Conservation (phyloP, 2,329 filamentous ascomycete genomes). For the Fusarium sp. region DNA sequence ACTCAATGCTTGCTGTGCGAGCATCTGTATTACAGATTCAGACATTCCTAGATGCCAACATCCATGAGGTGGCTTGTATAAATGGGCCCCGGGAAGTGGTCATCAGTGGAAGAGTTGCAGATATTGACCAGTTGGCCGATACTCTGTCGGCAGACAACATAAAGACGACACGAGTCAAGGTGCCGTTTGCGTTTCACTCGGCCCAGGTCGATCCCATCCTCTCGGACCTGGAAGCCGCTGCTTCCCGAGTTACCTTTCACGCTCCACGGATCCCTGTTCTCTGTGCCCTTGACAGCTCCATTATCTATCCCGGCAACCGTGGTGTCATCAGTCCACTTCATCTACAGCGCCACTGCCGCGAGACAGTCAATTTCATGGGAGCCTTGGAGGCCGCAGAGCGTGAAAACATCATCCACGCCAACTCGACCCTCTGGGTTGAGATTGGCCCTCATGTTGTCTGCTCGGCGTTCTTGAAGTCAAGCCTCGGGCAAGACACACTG, state of each 20-base stretch:
- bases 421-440: conserved; percentile 72
- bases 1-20: conserved; percentile 36
- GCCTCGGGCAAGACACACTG: conserved; percentile 62
- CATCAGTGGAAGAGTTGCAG: conserved; percentile 60
- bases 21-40: conserved; percentile 9
- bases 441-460: conserved; percentile 75
- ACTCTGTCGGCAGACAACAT: conserved; percentile 51
- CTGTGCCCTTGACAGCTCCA: conserved; percentile 70
- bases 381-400: conserved; percentile 65
- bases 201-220: conserved; percentile 65
- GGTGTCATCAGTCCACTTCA: conserved; percentile 65
- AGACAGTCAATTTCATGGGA: conserved; percentile 72
- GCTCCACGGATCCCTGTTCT: conserved; percentile 66
- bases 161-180: conserved; percentile 59
- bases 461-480: conserved; percentile 70
- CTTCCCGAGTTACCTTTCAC: conserved; percentile 53
- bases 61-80: conserved; percentile 72
- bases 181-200: conserved; percentile 66
- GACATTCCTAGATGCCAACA: conserved; percentile 47
- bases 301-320: conserved; percentile 59
- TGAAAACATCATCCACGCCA: conserved; percentile 62
- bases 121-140: conserved; percentile 57
- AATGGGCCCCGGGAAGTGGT: conserved; percentile 82
- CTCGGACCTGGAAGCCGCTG: conserved; percentile 65
- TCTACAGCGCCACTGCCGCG: conserved; percentile 68